Percentiles rank a stretch among this genome's conserved stretches.
Evolutionary conservation across 306 rosid genomes (phyloP).

Genomic region (Prunus davidiana): DNA sequence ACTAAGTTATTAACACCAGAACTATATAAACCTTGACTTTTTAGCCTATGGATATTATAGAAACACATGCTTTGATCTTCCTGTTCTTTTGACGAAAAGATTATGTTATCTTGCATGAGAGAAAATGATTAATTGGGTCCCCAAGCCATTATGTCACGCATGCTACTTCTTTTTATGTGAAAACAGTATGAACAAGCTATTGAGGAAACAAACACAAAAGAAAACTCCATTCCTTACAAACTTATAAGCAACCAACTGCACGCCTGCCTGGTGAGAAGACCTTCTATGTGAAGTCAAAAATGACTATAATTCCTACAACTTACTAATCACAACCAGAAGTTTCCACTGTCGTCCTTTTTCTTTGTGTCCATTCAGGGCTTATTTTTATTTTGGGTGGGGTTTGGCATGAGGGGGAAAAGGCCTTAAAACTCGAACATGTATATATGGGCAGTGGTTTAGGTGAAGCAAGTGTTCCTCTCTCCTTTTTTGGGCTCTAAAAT

Average conservation of each 20-base stretch:
- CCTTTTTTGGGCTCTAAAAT: not conserved
- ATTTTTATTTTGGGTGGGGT: not conserved
- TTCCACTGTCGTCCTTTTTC: not conserved
- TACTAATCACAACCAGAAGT: not conserved
- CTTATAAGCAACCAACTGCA: not conserved
- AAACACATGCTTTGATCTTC: too few relatives aligned
- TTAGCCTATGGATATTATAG: not conserved
- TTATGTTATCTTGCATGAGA: slow-evolving; percentile 15
- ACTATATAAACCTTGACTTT: not conserved
- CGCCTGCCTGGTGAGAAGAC: not conserved
- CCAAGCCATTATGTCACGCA: slow-evolving; percentile 22
- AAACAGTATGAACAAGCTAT: not conserved
- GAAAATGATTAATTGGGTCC: slow-evolving; percentile 17
- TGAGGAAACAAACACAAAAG: not conserved
- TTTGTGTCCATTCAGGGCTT: not conserved
- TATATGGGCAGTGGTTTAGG: not conserved
- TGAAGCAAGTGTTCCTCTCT: not conserved
- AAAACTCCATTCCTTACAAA: not conserved
- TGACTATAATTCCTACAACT: not conserved
- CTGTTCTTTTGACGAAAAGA: not conserved
- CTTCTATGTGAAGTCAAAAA: not conserved
- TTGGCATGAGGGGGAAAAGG: too few relatives aligned
- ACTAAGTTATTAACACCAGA: not conserved
- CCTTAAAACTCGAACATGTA: too few relatives aligned
- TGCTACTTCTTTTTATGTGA: slow-evolving; percentile 5